phyloP scores from a whole-genome alignment of 768 basidiomycete species.

The Vararia minispora region DNA sequence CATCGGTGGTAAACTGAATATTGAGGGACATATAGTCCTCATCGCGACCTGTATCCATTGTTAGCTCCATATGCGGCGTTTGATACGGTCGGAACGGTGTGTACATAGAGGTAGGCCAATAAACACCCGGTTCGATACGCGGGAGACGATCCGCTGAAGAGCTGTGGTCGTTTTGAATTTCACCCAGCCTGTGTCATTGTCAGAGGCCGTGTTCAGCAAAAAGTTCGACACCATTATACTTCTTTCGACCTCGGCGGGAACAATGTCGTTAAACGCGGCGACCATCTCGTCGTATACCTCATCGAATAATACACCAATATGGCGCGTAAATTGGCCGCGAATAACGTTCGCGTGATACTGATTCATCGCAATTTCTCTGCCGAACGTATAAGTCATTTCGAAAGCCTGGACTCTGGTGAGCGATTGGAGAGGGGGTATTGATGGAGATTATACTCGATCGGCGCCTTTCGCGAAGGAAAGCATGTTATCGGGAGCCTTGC shows the following conservation, averaged over 20 bases:
- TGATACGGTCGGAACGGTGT: slow-evolving; percentile 6
- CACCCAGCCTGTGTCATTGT: slow-evolving; percentile 25
- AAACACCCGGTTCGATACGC: slow-evolving; percentile 30
- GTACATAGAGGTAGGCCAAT: slow-evolving; percentile 28
- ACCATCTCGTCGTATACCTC: slow-evolving; percentile 1
- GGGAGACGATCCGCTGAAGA: slow-evolving; percentile 23
- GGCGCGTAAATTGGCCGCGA: slow-evolving; percentile 3
- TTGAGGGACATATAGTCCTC: slow-evolving; percentile 25
- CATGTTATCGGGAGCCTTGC: background rate
- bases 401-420: no score
- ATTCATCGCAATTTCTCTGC: background rate
- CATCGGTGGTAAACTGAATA: slow-evolving; percentile 24
- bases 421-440: no score
- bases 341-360: background rate
- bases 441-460: background rate
- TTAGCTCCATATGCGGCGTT: slow-evolving; percentile 6
- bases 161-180: slow-evolving; percentile 19
- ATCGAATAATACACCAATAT: background rate
- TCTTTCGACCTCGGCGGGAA: background rate
- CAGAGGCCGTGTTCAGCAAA: no score
- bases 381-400: slow-evolving; percentile 1
- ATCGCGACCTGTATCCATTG: slow-evolving; percentile 22
- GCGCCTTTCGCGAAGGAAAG: background rate
- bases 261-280: background rate
- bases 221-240: no score